Evolutionary conservation across 257 asterid genomes (phyloP), one percentile per base, ranked within the genome.

Genomic region (Perilla frutescens): DNA sequence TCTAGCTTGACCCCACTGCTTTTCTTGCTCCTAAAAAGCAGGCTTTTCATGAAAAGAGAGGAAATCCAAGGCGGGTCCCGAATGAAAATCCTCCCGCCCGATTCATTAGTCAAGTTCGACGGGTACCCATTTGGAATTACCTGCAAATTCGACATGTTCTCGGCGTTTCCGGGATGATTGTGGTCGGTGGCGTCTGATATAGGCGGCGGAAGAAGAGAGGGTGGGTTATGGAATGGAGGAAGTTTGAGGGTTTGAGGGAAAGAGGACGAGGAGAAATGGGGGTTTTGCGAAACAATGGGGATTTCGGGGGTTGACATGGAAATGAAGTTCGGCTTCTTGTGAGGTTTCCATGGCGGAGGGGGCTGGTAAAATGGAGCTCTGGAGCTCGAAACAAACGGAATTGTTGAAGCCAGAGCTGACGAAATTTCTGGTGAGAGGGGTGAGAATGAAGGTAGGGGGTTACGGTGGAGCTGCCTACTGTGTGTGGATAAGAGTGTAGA

Each of bases 61-160:
- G 97, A 88, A 81, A 93, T 83, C 98, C 98, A 91, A 1, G 94
- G 90, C 2, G 98, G 96, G 88, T 91, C 97, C 40, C 81, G 86
- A 37, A 93, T 86, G 77, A 89, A 89, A 64, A 85, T 84, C 72
- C 96, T 78, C 8, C 73, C 89, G 6, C 58, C 61, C 31, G 84
- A 71, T 10, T 84, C 86, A 31, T 68, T 70, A 3, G 66, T 40
- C 71, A 76, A 71, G 36, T 75, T 72, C 45, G 71, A 32, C 47
- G 85, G 77, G 60, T 55, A 43, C 74, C 88, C 95, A 65, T 76
- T 71, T 8, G 93, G 84, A 8, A 81, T 71, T 59, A 72, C 74
- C 48, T 76, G 87, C 70, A 85, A 77, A 74, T 47, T 82, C 56
- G 84, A 76, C 14, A 79, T 29, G 67, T 79, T 85, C 34, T 81